phyloP scores from a whole-genome alignment of 305 asterid genomes.

The Withania somnifera region DNA sequence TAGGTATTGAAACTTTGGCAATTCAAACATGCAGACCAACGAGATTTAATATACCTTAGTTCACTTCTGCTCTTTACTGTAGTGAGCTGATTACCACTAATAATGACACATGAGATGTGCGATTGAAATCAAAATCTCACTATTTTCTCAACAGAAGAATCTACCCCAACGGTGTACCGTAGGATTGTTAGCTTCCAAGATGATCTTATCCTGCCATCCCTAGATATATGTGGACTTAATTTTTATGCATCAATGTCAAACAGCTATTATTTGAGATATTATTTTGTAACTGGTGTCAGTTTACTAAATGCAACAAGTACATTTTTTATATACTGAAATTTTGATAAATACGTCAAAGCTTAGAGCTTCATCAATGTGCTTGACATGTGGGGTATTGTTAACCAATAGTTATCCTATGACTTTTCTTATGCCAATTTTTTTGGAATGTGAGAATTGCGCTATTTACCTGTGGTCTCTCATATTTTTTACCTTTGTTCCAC shows the following conservation, averaged over 20 bases:
- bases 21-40: background rate
- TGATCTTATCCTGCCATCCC: background rate
- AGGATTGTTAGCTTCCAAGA: background rate
- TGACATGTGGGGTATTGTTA: background rate
- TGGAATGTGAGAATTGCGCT: background rate
- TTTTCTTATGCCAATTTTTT: background rate
- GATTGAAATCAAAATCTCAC: background rate
- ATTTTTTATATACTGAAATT: background rate
- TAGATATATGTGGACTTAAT: background rate
- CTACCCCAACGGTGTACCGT: background rate
- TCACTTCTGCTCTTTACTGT: background rate
- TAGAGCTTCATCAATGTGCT: background rate
- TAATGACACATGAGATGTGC: background rate
- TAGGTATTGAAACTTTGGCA: background rate
- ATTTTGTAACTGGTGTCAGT: background rate
- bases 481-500: background rate
- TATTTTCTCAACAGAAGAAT: background rate
- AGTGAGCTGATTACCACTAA: background rate
- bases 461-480: background rate
- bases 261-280: background rate
- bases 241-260: background rate
- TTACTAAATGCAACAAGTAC: background rate
- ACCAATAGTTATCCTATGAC: background rate
- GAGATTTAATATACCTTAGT: background rate
- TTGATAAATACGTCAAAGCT: background rate